phyloP scores from a whole-genome alignment of 129 eudicot species.

The Chrysanthemum makinoi region DNA sequence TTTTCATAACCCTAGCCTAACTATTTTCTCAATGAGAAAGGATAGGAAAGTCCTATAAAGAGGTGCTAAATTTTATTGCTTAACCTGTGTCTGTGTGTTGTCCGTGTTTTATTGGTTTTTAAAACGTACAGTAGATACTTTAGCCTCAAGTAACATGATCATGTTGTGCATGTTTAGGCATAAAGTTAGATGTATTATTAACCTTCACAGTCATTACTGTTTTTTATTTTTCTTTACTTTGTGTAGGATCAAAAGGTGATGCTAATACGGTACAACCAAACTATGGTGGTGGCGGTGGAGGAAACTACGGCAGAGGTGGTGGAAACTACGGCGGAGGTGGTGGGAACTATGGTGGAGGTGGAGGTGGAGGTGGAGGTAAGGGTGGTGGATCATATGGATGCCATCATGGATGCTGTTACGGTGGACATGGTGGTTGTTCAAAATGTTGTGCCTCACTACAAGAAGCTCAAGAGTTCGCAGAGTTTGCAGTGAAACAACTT shows the following conservation, averaged over 20 bases:
- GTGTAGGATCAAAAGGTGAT: conserved; percentile 7
- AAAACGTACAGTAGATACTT: too few species aligned
- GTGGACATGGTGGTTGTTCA: neutral
- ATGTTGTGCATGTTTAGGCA: too few species aligned
- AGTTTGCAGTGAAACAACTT: neutral
- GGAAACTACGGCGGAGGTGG: neutral
- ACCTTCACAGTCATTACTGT: too few species aligned
- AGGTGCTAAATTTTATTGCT: too few species aligned
- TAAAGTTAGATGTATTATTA: too few species aligned
- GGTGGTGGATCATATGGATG: conserved; percentile 7
- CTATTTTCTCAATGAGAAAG: too few species aligned
- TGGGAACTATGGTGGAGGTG: neutral
- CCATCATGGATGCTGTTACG: conserved; percentile 8
- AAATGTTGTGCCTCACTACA: neutral
- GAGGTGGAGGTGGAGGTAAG: neutral
- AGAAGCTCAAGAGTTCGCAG: conserved; percentile 8
- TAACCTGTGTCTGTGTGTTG: too few species aligned
- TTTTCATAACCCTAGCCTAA: too few species aligned
- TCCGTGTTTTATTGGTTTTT: too few species aligned
- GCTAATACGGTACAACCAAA: neutral
- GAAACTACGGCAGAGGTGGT: neutral
- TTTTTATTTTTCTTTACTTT: neutral
- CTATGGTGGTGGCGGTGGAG: neutral
- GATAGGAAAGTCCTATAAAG: too few species aligned
- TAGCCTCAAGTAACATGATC: too few species aligned